Base-by-base conservation (phyloP, 176 grass and related monocot genomes). In the Aegilops speltoides region DNA sequence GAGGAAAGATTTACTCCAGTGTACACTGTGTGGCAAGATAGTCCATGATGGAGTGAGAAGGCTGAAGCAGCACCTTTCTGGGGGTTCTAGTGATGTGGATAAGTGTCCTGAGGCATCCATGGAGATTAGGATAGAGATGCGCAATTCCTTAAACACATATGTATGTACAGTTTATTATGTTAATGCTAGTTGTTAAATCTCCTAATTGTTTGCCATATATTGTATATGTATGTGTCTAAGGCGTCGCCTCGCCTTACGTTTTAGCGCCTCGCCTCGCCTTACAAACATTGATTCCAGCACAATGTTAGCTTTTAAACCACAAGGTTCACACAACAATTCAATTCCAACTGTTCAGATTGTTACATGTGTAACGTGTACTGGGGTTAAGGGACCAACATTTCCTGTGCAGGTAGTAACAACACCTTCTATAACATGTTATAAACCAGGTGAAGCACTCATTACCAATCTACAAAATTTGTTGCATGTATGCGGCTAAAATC, bases 311-410 rank as follows among this genome's bases (percentile, higher is more conserved):
- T 9, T n/a, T 4, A 36, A 76, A 81, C 37, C 71, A 69, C 63
- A 77, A 81, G n/a, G 28, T 41, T 40, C 17, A 31, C 65, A 85
- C 15, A 89, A 12, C 36, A 62, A 82, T 26, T 8, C 24, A 52
- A 68, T 9, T 17, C 34, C 10, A 14, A n/a, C 15, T 17, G 28
- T 69, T 5, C n/a, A 70, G 7, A 45, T 46, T 68, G 70, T 82
- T 90, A 4, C 36, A 56, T 45, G 23, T 14, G 28, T 64, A 83
- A 54, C 15, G 19, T 56, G 32, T 56, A 57, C 9, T 15, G 7
- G 56, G 50, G 26, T 19, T 45, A 87, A n/a, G 13, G 22, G 40
- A 22, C 54, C 15, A 52, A 67, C 52, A 66, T 63, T 73, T 79
- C 33, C 76, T 43, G 68, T 4, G 14, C 13, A 8, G 19, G 22